Conservation (phyloP, 2,329 filamentous ascomycete genomes). For the Cladosporium sp. region DNA sequence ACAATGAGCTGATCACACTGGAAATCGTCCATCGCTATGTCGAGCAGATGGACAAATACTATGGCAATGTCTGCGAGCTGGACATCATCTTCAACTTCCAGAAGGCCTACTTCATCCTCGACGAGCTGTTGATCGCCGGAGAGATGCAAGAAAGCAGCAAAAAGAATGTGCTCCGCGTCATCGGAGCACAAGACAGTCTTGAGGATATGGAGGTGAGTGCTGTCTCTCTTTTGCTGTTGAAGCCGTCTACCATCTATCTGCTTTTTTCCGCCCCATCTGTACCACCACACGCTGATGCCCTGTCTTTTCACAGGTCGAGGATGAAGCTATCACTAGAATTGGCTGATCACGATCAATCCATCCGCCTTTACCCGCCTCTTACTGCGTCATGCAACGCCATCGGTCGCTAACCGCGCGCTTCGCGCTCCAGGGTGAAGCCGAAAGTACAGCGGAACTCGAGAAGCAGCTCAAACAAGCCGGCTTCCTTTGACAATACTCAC, state of each 20-base stretch:
- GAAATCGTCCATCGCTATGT: constrained; percentile 99
- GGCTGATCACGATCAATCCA: constrained; percentile 35
- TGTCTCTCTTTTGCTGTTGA: neutral
- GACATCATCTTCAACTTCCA: constrained; percentile 99
- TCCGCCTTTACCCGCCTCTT: constrained; percentile 17
- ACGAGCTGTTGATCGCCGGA: constrained; percentile 89
- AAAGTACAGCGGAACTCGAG: constrained; percentile 26
- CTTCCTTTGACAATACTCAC: constrained; percentile 15
- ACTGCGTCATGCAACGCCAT: constrained; percentile 7
- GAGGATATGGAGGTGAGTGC: constrained; percentile 97
- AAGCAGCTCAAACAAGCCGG: constrained; percentile 27
- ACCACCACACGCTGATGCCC: constrained; percentile 28
- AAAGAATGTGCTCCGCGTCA: constrained; percentile 95
- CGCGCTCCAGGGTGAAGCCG: constrained; percentile 20
- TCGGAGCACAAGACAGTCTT: constrained; percentile 92
- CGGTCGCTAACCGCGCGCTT: constrained; percentile 11
- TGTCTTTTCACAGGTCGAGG: constrained; percentile 33
- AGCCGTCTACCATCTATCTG: neutral
- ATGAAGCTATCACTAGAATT: constrained; percentile 58
- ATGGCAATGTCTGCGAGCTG: constrained; percentile 98
- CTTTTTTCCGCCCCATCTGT: constrained; percentile 15
- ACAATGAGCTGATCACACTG: constrained; percentile 97
- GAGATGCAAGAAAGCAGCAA: constrained; percentile 99
- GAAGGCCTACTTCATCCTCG: constrained; percentile 98
- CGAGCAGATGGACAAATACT: constrained; percentile 99